Evolutionary conservation across 768 basidiomycete species (phyloP).

Genomic region (Rhodotorula taiwanensis): DNA sequence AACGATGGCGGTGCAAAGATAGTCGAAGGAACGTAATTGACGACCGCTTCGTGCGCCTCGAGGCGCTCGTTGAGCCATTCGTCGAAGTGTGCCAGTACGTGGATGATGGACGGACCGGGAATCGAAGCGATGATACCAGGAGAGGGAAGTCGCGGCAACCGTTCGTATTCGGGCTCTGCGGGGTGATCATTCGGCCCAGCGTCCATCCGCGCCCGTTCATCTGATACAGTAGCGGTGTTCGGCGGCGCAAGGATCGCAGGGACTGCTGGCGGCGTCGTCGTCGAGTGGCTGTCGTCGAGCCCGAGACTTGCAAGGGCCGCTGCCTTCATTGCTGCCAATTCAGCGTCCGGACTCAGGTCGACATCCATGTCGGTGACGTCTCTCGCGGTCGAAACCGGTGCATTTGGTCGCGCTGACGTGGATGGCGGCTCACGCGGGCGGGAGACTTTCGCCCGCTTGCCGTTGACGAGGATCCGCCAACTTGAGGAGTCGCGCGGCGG

Average conservation of each 20-base stretch:
- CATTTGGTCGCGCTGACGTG: too few species aligned
- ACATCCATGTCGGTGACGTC: too few species aligned
- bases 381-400: too few species aligned
- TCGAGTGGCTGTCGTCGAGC: constrained; percentile 3
- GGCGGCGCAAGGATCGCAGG: not conserved
- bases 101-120: constrained; percentile 45
- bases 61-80: constrained; percentile 25
- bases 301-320: constrained; percentile 26
- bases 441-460: constrained; percentile 17
- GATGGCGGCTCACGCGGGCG: too few species aligned
- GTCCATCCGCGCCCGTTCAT: too few species aligned
- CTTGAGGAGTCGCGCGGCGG: constrained; percentile 10
- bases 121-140: constrained; percentile 51
- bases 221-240: not conserved
- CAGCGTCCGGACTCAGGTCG: not conserved
- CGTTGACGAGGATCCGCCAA: constrained; percentile 32
- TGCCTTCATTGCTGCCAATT: constrained; percentile 18
- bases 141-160: constrained; percentile 39
- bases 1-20: constrained; percentile 34
- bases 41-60: constrained; percentile 9
- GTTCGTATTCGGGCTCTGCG: constrained; percentile 47
- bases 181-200: too few species aligned
- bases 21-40: constrained; percentile 27
- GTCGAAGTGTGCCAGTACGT: constrained; percentile 25
- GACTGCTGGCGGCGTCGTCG: too few species aligned